phyloP scores from a whole-genome alignment of 2,329 filamentous ascomycete species.

The Coniochaeta sp. region DNA sequence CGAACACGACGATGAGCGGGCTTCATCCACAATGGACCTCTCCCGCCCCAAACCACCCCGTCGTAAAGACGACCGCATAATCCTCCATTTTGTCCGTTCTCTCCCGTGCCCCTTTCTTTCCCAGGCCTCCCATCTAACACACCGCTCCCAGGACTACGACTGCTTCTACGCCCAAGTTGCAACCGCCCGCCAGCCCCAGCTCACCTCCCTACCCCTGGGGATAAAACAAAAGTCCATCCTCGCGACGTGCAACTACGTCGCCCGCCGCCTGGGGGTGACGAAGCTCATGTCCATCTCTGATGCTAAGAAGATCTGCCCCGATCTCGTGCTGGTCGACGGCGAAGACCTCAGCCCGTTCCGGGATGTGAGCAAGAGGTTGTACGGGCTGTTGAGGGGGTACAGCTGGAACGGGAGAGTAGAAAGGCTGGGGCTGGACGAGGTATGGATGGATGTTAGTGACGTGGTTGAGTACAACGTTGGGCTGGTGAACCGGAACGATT shows the following conservation, averaged over 20 bases:
- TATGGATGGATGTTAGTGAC: constrained; percentile 79
- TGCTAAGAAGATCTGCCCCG: constrained; percentile 72
- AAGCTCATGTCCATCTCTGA: constrained; percentile 85
- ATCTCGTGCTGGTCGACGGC: constrained; percentile 77
- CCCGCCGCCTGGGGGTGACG: constrained; percentile 61
- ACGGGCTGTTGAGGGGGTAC: constrained; percentile 63
- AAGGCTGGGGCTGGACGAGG: constrained; percentile 84
- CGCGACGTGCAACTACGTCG: constrained; percentile 91
- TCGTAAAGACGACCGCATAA: constrained; percentile 58
- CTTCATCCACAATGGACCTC: constrained; percentile 21
- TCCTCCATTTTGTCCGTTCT: constrained; percentile 70
- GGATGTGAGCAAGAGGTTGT: constrained; percentile 76
- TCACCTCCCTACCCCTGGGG: constrained; percentile 69
- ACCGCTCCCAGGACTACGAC: constrained; percentile 58
- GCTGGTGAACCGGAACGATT: constrained; percentile 59
- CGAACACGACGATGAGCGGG: too few species aligned
- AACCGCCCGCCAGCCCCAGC: constrained; percentile 46
- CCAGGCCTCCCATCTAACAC: background rate
- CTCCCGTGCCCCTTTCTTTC: background rate
- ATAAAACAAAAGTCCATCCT: constrained; percentile 91
- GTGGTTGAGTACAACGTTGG: constrained; percentile 75
- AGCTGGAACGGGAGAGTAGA: constrained; percentile 77
- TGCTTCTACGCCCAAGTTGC: constrained; percentile 94
- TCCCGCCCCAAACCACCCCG: constrained; percentile 23
- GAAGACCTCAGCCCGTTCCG: constrained; percentile 83